Evolutionary conservation across 2,329 filamentous ascomycete species (phyloP), one percentile per base, ranked within the genome.

Genomic region (Fusarium napiforme): DNA sequence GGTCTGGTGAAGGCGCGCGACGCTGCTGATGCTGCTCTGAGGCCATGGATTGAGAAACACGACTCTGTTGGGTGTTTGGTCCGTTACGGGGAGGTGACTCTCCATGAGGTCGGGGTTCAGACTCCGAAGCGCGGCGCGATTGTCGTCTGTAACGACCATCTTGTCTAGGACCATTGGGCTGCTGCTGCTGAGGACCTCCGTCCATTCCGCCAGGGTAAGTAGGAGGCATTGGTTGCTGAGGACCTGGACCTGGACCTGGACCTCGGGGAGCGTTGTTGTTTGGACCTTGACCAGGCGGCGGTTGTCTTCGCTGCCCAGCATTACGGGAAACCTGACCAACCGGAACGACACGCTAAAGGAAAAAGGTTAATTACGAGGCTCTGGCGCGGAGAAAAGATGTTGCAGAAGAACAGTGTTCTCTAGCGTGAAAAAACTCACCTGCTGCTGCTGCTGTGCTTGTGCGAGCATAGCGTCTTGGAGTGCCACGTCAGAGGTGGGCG

Each of bases 401-500:
- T 68, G 60, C 23, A 40, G 34, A 47, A 7, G 26, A 18, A n/a
- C 21, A 34, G 26, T 30, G 37, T 47, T 40, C 15, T 55, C 47
- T 49, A 65, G 64, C 56, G 34, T 30, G 37, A 57, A 26, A 39
- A 40, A 23, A 28, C 71, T 55, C 30, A 78, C 77, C 74, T 78
- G 74, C 19, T 78, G 74, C 19, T 74, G 76, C 65, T 74, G 76
- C 34, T 78, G 73, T 72, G 77, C 76, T 52, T 78, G 75, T 67
- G 77, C 77, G 16, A 78, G 66, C 65, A 78, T 77, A 67, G 77
- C 77, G 45, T 78, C 76, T 57, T 78, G 76, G 71, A 78, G 63
- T 19, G 75, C 77, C 70, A 78, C 71, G 69, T 78, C 77, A 60
- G 77, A 78, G 23, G 64, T 77, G 23, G 76, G 77, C 18, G 76